A percentile compares a stretch with the other conserved stretches of the same genome.
phyloP scores from a whole-genome alignment of 78 protist genomes.

The Dictyostelium purpureum region DNA sequence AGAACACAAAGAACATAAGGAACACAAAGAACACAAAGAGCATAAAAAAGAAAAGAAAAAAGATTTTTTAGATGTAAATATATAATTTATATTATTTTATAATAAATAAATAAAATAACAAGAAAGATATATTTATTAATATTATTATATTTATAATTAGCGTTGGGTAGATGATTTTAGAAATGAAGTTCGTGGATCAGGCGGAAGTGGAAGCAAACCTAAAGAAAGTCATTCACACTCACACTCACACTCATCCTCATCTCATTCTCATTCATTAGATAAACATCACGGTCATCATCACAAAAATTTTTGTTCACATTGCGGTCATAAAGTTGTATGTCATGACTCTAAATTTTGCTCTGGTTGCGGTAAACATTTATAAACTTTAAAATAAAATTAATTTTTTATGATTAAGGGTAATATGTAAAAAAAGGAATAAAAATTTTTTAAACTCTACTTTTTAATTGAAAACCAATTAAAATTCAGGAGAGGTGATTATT shows the following conservation, averaged over 20 bases:
- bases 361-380: background rate
- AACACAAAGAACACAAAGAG: background rate
- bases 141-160: background rate
- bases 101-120: too few species aligned
- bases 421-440: too few species aligned
- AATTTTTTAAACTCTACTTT: too few species aligned
- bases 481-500: too few species aligned
- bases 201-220: background rate
- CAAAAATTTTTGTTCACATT: background rate
- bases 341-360: background rate
- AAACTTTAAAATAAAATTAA: too few species aligned
- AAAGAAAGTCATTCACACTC: background rate
- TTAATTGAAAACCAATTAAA: too few species aligned
- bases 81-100: background rate
- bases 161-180: background rate
- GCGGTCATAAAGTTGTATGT: background rate
- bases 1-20: constrained; percentile 7
- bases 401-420: too few species aligned
- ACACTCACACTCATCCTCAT: background rate
- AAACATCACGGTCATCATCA: background rate
- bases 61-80: background rate
- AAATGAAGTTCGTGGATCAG: background rate
- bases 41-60: background rate
- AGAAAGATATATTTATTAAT: too few species aligned
- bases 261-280: constrained; percentile 3